A percentile compares a stretch with the other conserved stretches of the same genome.
These are phyloP conservation scores for Boletellus ananiceps DNA, from an alignment of 768 basidiomycete genomes.

Conservation along the genomic window DNA sequence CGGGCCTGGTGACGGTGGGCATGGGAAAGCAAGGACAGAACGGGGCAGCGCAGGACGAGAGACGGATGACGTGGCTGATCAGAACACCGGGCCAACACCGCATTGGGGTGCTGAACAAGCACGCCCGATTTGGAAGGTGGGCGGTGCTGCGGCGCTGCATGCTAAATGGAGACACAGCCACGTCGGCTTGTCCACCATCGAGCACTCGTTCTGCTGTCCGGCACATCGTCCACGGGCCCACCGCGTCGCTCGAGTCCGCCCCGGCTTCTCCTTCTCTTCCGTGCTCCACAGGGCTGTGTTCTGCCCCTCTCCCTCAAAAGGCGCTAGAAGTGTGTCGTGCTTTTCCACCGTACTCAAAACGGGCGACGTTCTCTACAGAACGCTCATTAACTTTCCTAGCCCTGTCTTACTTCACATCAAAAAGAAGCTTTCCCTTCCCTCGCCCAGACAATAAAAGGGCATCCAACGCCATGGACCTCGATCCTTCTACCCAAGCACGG, in stretches of 20 bases:
- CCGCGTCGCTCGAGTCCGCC: background rate
- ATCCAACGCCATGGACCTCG: conserved; percentile 31
- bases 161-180: conserved; percentile 34
- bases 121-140: conserved; percentile 13
- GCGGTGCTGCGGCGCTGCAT: conserved; percentile 35
- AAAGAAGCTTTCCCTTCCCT: conserved; percentile 33
- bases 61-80: conserved; percentile 1
- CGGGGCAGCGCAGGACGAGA: conserved; percentile 1
- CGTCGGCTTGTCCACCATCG: conserved; percentile 31
- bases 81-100: conserved; percentile 17
- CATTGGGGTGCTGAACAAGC: conserved; percentile 20
- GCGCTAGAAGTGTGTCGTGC: conserved; percentile 5
- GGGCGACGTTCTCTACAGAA: conserved; percentile 27
- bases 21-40: background rate
- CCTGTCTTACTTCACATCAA: conserved; percentile 29
- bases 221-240: conserved; percentile 4
- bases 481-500: conserved; percentile 32
- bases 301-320: conserved; percentile 6
- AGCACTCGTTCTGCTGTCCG: background rate
- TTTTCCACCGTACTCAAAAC: conserved; percentile 15
- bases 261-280: conserved; percentile 13
- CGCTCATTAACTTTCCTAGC: conserved; percentile 23
- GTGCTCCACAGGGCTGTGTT: conserved; percentile 19
- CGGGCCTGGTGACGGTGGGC: background rate
- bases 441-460: conserved; percentile 35